Evolutionary conservation across 225 moss, liverwort and hornwort species (phyloP).

Genomic region (Straminergon stramineum): DNA sequence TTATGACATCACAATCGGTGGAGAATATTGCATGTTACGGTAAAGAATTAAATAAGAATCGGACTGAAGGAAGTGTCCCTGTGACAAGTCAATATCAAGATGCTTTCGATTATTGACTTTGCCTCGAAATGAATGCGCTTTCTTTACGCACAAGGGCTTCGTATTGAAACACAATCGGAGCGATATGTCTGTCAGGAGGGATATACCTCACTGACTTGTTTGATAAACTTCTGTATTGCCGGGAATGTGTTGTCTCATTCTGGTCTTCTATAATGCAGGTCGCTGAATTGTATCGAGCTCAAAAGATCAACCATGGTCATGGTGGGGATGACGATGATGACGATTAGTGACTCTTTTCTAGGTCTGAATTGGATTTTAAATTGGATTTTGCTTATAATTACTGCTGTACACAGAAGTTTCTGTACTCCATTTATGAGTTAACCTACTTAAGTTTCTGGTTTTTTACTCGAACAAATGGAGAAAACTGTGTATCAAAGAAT

Average conservation of each 20-base stretch:
- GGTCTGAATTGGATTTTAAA: not conserved
- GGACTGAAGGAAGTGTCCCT: not conserved
- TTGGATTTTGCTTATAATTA: not conserved
- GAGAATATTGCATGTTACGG: not conserved
- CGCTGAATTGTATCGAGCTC: constrained; percentile 93
- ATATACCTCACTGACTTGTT: not conserved
- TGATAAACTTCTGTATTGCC: not conserved
- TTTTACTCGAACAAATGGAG: not conserved
- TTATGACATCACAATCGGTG: not conserved
- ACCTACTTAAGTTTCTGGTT: not conserved
- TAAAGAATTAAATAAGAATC: no score
- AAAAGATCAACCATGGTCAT: constrained; percentile 71
- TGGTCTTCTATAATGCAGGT: constrained; percentile 46
- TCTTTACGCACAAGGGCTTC: not conserved
- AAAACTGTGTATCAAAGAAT: not conserved
- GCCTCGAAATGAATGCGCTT: not conserved
- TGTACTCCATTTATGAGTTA: not conserved
- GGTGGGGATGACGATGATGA: constrained; percentile 67
- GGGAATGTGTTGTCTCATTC: not conserved
- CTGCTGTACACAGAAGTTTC: not conserved
- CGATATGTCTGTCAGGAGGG: not conserved
- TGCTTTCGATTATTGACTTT: not conserved
- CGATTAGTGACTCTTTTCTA: constrained; percentile 6
- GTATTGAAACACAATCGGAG: not conserved
- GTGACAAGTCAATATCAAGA: not conserved